Evolutionary conservation across 2,329 filamentous ascomycete genomes (phyloP), one percentile per base, ranked within the genome.

Genomic region (Curvularia sp.): DNA sequence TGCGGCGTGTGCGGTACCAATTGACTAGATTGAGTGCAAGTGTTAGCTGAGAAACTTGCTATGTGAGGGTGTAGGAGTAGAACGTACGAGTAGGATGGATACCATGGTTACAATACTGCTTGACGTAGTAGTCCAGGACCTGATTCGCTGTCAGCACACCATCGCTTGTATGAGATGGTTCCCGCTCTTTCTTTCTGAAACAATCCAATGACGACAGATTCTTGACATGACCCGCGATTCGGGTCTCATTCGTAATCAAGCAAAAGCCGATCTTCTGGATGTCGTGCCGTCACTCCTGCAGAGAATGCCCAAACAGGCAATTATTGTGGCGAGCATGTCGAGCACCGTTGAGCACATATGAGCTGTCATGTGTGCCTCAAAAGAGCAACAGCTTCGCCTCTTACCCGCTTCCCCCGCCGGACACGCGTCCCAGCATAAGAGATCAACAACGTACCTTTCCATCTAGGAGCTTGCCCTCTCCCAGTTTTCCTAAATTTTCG

Each of bases 1-100:
- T 76, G 75, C 85, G 80, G 20, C 86, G 82, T 2, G 86, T 90
- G 43, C 93, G 88, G 79, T 99, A 99, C 91, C 92, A 97, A 78
- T 93, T 95, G 60, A 92, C 83, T 84, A 49, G 22, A 22, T 41
- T 28, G 15, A 26, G 38, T 6, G 47, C 71, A 49, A 72, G 67
- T 48, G 44, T 58, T 41, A 53, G 35, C 30, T 43, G 8, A 31
- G 30, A 20, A 28, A 15, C 28, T 15, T 46, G 41, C 15, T 28
- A 10, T 18, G n/a, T 49, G 33, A 35, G 20, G 33, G 44, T 8
- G 8, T 42, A 46, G 4, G 28, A 33, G 15, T n/a, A 33, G 15
- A 44, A 55, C 80, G 77, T 81, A 84, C 84, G 81, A 15, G 92
- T 91, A 0, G 92, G 92, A 64, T 88, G 86, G 64, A 98, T 77